Base-by-base conservation (phyloP, 2,329 filamentous ascomycete species). In the Colletotrichum sp. region DNA sequence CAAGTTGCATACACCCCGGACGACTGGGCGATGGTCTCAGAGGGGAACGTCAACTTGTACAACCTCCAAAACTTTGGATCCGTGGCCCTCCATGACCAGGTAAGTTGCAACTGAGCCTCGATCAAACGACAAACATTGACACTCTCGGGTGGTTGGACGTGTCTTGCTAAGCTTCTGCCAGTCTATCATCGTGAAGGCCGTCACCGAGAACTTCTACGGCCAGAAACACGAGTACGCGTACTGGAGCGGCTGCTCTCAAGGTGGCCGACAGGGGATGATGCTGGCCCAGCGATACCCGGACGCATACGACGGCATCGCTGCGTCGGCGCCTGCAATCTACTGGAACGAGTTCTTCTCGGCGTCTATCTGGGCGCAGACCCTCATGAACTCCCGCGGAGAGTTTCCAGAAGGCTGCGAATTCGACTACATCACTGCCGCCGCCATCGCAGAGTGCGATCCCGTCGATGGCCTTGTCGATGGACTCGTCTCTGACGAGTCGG, bases 191-290 rank as follows among this genome's bases (percentile, higher is more conserved):
- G 87, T 86, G 26, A 92, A 92, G 79, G 76, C 84, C 7, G 77
- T 92, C 24, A 85, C 86, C 6, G 78, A 86, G 30, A 80, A 82
- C 12, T 91, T 88, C 80, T 92, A 92, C 78, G 83, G 85, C 1
- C 76, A 69, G 2, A 8, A 34, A 0, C 72, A 52, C 9, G 10
- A 82, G 4, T 88, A 86, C 79, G 86, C 84, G 16, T 90, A 89
- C 79, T 89, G 86, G 78, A 81, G 84, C n/a, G 89, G 88, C 30
- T 90, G 89, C 78, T 89, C 87, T 1, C 89, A 88, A 1, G 89
- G 89, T 30, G 89, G 89, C 6, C 82, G 88, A 2, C 88, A 90
- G 80, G 89, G 88, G 6, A 80, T 89, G 13, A 87, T 87, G 71
- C 84, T 87, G 18, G 84, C 87, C 4, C 85, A 90, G 76, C 78